These are phyloP conservation scores for Aspergillus piperis DNA, from an alignment of 2,329 filamentous ascomycete genomes.

Conservation along the genomic window DNA sequence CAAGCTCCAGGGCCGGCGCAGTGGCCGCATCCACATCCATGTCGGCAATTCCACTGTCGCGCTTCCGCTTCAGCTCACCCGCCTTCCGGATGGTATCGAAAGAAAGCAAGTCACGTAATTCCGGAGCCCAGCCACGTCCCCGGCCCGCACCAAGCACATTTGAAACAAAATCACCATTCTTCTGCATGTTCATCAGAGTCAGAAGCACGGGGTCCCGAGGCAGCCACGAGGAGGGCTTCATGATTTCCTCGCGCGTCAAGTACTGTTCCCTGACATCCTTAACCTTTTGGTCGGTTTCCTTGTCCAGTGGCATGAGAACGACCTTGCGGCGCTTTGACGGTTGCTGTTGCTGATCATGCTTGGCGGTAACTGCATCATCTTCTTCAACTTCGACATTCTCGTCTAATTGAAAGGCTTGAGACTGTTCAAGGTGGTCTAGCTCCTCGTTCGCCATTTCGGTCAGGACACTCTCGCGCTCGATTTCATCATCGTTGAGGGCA, in stretches of 20 bases:
- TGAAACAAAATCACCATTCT: slow-evolving; percentile 83
- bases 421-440: slow-evolving; percentile 45
- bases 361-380: slow-evolving; percentile 55
- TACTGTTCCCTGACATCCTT: slow-evolving; percentile 84
- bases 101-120: slow-evolving; percentile 89
- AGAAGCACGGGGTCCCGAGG: slow-evolving; percentile 84
- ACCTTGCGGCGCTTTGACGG: slow-evolving; percentile 75
- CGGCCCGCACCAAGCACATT: slow-evolving; percentile 81
- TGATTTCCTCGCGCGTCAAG: slow-evolving; percentile 79
- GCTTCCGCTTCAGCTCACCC: slow-evolving; percentile 88
- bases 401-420: slow-evolving; percentile 44
- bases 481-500: slow-evolving; percentile 47
- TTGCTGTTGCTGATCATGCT: slow-evolving; percentile 59
- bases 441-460: slow-evolving; percentile 69
- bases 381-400: slow-evolving; percentile 51
- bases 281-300: slow-evolving; percentile 74
- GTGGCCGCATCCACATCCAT: slow-evolving; percentile 69
- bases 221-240: slow-evolving; percentile 79
- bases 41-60: slow-evolving; percentile 82
- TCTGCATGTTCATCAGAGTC: slow-evolving; percentile 88
- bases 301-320: slow-evolving; percentile 71
- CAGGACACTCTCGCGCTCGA: slow-evolving; percentile 66
- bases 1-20: slow-evolving; percentile 63
- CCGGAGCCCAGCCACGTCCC: slow-evolving; percentile 81
- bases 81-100: slow-evolving; percentile 75